These are phyloP conservation scores for Nitzschia palea DNA, from an alignment of 108 stramenopile species.

Conservation along the genomic window DNA sequence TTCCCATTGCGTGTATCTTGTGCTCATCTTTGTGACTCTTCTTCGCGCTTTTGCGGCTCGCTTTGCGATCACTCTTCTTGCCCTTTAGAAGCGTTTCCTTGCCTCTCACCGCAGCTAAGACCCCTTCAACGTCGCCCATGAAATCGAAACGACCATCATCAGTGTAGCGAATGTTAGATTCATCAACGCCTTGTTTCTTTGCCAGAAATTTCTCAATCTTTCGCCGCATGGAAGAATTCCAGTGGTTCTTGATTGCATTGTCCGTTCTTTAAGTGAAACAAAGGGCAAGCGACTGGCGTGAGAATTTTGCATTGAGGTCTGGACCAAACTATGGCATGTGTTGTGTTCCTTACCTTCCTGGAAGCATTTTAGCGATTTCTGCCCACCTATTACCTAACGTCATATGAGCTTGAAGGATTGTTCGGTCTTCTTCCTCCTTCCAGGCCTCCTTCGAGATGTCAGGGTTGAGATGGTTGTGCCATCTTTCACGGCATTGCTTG, in stretches of 20 bases:
- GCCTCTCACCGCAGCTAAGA: slow-evolving; percentile 71
- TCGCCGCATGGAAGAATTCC: slow-evolving; percentile 90
- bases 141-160: slow-evolving; percentile 88
- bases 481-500: slow-evolving; percentile 99
- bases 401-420: slow-evolving; percentile 64
- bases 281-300: background rate
- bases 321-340: too few species aligned
- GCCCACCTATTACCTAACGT: slow-evolving; percentile 82
- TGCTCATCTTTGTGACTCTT: slow-evolving; percentile 17
- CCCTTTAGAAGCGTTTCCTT: slow-evolving; percentile 17
- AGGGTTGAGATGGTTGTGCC: slow-evolving; percentile 99
- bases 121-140: slow-evolving; percentile 80
- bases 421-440: slow-evolving; percentile 89
- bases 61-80: slow-evolving; percentile 30
- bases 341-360: slow-evolving; percentile 66
- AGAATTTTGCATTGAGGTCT: background rate
- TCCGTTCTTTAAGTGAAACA: slow-evolving; percentile 74
- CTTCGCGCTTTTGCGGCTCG: slow-evolving; percentile 16
- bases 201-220: slow-evolving; percentile 78
- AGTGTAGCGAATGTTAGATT: slow-evolving; percentile 40
- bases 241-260: slow-evolving; percentile 98
- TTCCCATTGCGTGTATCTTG: slow-evolving; percentile 21
- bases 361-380: slow-evolving; percentile 82
- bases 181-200: slow-evolving; percentile 52
- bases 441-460: slow-evolving; percentile 89